Percentiles rank a stretch among this genome's conserved stretches.
These are phyloP conservation scores for Salix arbutifolia DNA, from an alignment of 345 rosid species.

Conservation along the genomic window DNA sequence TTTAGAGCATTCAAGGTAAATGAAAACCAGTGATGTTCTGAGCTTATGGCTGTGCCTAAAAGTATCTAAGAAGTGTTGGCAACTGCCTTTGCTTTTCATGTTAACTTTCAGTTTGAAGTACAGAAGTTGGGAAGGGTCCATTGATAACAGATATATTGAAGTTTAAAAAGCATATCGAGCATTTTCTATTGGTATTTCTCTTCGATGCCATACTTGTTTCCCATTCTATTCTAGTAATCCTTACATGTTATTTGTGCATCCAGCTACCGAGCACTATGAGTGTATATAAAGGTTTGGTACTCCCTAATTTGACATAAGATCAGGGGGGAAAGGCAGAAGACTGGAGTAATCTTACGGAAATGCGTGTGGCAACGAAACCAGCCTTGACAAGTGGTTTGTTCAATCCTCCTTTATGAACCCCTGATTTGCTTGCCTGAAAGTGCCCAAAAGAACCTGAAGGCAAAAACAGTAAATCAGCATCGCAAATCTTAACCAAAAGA, in stretches of 20 bases:
- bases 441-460: slow-evolving; percentile 90
- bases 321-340: too few relatives aligned
- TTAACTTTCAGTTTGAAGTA: background rate
- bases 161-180: background rate
- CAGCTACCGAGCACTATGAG: too few relatives aligned
- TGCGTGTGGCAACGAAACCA: slow-evolving; percentile 89
- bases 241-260: too few relatives aligned
- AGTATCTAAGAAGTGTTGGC: too few relatives aligned
- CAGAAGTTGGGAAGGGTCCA: background rate
- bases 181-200: background rate
- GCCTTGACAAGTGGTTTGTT: slow-evolving; percentile 67
- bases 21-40: too few relatives aligned
- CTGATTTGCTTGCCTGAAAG: slow-evolving; percentile 93
- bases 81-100: too few relatives aligned
- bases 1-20: background rate
- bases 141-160: background rate
- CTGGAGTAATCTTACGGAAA: slow-evolving; percentile 52
- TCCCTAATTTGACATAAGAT: too few relatives aligned
- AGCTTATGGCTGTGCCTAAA: too few relatives aligned
- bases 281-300: too few relatives aligned
- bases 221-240: too few relatives aligned
- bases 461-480: background rate
- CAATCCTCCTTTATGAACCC: slow-evolving; percentile 91
- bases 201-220: too few relatives aligned
- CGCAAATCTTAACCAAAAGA: background rate